A percentile compares a stretch with the other conserved stretches of the same genome.
phyloP scores from a whole-genome alignment of 208 protist genomes.

The Trypanosoma brucei region DNA sequence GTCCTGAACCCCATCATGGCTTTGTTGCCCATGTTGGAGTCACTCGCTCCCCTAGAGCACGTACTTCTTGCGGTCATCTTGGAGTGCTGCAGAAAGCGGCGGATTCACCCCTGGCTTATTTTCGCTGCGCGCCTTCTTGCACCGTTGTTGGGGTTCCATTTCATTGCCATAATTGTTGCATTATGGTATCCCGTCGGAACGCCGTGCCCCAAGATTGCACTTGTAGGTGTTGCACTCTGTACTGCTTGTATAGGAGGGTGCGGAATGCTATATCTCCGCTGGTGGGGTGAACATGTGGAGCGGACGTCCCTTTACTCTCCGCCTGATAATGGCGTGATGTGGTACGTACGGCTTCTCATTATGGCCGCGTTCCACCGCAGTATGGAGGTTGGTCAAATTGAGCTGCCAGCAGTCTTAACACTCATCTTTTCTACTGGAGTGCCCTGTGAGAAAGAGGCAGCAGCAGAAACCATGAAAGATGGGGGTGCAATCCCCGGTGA shows the following conservation, averaged over 20 bases:
- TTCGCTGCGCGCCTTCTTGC: conserved; percentile 27
- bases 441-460: conserved; percentile 2
- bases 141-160: conserved; percentile 35
- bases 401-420: conserved; percentile 49
- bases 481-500: conserved; percentile 33
- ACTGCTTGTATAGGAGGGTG: conserved; percentile 9
- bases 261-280: conserved; percentile 9
- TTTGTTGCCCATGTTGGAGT: conserved; percentile 39
- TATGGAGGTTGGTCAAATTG: conserved; percentile 45
- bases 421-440: conserved; percentile 27
- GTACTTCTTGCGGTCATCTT: conserved; percentile 40
- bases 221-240: conserved; percentile 7
- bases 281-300: conserved; percentile 8
- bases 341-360: conserved; percentile 75
- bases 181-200: conserved; percentile 53
- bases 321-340: conserved; percentile 61
- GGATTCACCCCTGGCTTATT: conserved; percentile 2
- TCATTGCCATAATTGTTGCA: conserved; percentile 47
- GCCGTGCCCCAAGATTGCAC: conserved; percentile 12
- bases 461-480: neutral
- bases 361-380: conserved; percentile 47
- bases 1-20: conserved; percentile 60
- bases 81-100: conserved; percentile 24
- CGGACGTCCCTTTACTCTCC: conserved; percentile 56
- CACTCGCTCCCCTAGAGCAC: conserved; percentile 54